These are phyloP conservation scores for Aphanomyces invadans DNA, from an alignment of 352 stramenopile species.

Conservation along the genomic window DNA sequence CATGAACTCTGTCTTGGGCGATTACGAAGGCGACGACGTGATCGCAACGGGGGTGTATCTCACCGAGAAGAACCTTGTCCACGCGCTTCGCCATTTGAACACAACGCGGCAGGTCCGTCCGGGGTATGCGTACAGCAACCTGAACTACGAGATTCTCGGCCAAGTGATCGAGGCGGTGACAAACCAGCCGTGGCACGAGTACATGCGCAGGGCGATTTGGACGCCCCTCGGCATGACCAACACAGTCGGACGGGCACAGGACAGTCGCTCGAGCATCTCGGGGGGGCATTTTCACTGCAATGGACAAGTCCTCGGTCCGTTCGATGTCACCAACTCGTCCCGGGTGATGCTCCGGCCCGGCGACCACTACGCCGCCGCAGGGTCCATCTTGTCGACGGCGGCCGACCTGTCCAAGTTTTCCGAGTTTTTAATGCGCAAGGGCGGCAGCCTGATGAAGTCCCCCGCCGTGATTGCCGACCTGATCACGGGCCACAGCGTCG, in stretches of 20 bases:
- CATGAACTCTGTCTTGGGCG: constrained; percentile 54
- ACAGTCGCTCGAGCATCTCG: constrained; percentile 27
- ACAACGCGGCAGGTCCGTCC: constrained; percentile 39
- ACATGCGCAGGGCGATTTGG: constrained; percentile 43
- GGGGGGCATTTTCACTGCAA: constrained; percentile 47
- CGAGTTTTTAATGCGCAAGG: constrained; percentile 57
- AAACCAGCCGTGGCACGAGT: constrained; percentile 41
- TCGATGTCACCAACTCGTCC: constrained; percentile 28
- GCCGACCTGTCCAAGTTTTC: constrained; percentile 50
- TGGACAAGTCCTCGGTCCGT: constrained; percentile 39
- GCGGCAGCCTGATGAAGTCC: constrained; percentile 31
- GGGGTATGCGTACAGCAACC: constrained; percentile 50
- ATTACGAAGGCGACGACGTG: not conserved
- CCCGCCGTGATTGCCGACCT: constrained; percentile 42
- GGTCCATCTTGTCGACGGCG: constrained; percentile 42
- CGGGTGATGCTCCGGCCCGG: not conserved
- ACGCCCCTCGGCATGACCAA: constrained; percentile 48
- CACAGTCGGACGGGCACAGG: constrained; percentile 38
- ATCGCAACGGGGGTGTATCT: constrained; percentile 25
- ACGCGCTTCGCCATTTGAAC: constrained; percentile 33
- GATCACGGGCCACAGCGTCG: constrained; percentile 35
- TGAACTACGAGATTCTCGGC: constrained; percentile 54
- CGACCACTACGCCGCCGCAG: constrained; percentile 30
- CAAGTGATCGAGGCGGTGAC: constrained; percentile 48
- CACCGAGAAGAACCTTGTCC: constrained; percentile 35